A percentile compares a stretch with the other conserved stretches of the same genome.
phyloP scores from a whole-genome alignment of 371 early-diverging fungal genomes.

The Apophysomyces ossiformis region DNA sequence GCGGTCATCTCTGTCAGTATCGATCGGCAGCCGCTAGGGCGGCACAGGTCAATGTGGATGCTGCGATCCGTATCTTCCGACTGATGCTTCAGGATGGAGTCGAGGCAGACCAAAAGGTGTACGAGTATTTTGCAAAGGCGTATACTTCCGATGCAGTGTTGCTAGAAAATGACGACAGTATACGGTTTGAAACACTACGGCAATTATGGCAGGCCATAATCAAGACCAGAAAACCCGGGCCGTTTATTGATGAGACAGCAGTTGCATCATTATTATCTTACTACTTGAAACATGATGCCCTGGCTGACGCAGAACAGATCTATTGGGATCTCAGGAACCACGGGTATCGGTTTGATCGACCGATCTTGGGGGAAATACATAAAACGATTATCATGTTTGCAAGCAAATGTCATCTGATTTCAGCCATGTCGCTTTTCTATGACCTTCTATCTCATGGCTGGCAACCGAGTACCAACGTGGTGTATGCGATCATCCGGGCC shows the following conservation, averaged over 20 bases:
- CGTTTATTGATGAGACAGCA: not conserved
- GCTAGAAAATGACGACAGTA: slow-evolving; percentile 6
- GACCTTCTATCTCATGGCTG: slow-evolving; percentile 22
- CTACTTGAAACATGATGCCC: slow-evolving; percentile 12
- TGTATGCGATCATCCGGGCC: slow-evolving; percentile 18
- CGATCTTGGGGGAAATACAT: slow-evolving; percentile 10
- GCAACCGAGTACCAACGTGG: slow-evolving; percentile 13
- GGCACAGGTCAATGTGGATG: slow-evolving; percentile 9
- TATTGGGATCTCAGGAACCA: slow-evolving; percentile 26
- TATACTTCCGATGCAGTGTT: slow-evolving; percentile 13
- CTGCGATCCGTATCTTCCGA: slow-evolving; percentile 24
- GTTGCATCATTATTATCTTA: slow-evolving; percentile 9
- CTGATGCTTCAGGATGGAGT: slow-evolving; percentile 22
- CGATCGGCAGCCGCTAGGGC: not conserved
- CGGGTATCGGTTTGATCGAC: slow-evolving; percentile 7
- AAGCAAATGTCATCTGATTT: slow-evolving; percentile 15
- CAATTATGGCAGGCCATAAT: slow-evolving; percentile 24
- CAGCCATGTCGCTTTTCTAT: slow-evolving; percentile 24
- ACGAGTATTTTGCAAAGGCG: slow-evolving; percentile 16
- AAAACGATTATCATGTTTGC: slow-evolving; percentile 18
- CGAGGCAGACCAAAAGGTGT: slow-evolving; percentile 4
- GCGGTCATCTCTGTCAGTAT: slow-evolving; percentile 13
- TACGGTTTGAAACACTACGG: slow-evolving; percentile 19
- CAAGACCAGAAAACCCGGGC: not conserved
- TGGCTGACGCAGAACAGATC: slow-evolving; percentile 20